Evolutionary conservation across 2,329 filamentous ascomycete species (phyloP).

Genomic region (Spiromastix sp.): DNA sequence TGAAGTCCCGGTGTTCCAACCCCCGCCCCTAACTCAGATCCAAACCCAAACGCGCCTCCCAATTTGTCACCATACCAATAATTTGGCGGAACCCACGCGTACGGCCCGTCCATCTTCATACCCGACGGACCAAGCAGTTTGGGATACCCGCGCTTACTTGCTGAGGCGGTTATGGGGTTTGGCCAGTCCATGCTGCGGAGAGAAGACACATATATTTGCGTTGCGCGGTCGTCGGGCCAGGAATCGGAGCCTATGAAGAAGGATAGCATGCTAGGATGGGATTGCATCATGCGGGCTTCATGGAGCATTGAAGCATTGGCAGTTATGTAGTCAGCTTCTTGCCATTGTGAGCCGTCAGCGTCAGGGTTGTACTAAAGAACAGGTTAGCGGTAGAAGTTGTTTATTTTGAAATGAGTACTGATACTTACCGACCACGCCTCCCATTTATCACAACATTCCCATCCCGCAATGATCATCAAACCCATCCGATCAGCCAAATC

Average conservation of each 20-base stretch:
- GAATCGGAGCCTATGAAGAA: conserved; percentile 54
- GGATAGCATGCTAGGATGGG: conserved; percentile 48
- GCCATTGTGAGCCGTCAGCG: conserved; percentile 37
- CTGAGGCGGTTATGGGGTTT: conserved; percentile 47
- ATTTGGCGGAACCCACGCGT: conserved; percentile 56
- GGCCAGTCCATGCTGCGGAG: conserved; percentile 45
- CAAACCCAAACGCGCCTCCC: conserved; percentile 54
- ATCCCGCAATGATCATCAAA: conserved; percentile 52
- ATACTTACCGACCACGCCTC: conserved; percentile 54
- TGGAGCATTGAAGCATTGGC: conserved; percentile 48
- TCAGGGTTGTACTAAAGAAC: conserved; percentile 53
- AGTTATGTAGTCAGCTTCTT: conserved; percentile 43
- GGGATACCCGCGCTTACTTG: conserved; percentile 45
- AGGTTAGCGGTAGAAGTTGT: too few relatives aligned
- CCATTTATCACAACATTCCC: conserved; percentile 61
- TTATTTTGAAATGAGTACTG: too few relatives aligned
- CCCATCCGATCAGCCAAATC: conserved; percentile 49
- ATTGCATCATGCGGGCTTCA: conserved; percentile 50
- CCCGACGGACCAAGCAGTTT: conserved; percentile 44
- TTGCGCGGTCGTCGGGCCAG: conserved; percentile 51
- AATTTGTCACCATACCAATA: conserved; percentile 50
- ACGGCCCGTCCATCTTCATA: conserved; percentile 58
- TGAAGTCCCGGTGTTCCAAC: conserved; percentile 51
- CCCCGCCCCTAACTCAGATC: conserved; percentile 51
- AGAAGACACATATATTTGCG: conserved; percentile 42